These are phyloP conservation scores for Marasmius tenuissimus DNA, from an alignment of 1,284 basidiomycete species.

Conservation along the genomic window DNA sequence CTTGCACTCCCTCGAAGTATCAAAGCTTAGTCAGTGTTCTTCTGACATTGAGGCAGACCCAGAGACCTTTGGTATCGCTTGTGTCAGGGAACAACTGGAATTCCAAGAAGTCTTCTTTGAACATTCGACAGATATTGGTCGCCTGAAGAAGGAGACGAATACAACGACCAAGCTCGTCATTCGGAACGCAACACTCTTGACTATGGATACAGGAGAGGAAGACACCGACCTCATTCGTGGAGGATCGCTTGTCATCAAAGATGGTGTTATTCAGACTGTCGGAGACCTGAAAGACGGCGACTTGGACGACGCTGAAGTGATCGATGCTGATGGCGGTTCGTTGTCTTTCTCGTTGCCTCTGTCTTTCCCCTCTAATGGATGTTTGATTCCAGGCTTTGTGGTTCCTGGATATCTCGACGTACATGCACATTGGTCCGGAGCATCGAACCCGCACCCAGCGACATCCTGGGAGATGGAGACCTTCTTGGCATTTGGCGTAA, in stretches of 20 bases:
- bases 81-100: conserved; percentile 51
- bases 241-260: conserved; percentile 52
- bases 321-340: conserved; percentile 63
- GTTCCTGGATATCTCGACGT: conserved; percentile 20
- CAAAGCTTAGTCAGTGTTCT: conserved; percentile 48
- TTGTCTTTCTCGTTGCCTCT: conserved; percentile 52
- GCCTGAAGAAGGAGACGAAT: conserved; percentile 22
- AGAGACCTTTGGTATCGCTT: conserved; percentile 58
- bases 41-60: conserved; percentile 46
- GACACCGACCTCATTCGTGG: conserved; percentile 48
- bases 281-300: conserved; percentile 30
- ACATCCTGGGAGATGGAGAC: conserved; percentile 73
- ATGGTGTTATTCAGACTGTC: conserved; percentile 57
- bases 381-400: not conserved
- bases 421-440: conserved; percentile 71
- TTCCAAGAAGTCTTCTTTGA: conserved; percentile 58
- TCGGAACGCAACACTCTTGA: conserved; percentile 66
- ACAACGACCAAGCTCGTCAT: conserved; percentile 34
- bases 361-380: conserved; percentile 40
- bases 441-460: conserved; percentile 50
- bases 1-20: conserved; percentile 60
- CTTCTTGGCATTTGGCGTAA: conserved; percentile 74
- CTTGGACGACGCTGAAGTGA: conserved; percentile 45
- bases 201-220: conserved; percentile 55
- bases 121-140: conserved; percentile 59